Evolutionary conservation across 768 basidiomycete species (phyloP).

Genomic region (Porpolomopsis calyptriformis): DNA sequence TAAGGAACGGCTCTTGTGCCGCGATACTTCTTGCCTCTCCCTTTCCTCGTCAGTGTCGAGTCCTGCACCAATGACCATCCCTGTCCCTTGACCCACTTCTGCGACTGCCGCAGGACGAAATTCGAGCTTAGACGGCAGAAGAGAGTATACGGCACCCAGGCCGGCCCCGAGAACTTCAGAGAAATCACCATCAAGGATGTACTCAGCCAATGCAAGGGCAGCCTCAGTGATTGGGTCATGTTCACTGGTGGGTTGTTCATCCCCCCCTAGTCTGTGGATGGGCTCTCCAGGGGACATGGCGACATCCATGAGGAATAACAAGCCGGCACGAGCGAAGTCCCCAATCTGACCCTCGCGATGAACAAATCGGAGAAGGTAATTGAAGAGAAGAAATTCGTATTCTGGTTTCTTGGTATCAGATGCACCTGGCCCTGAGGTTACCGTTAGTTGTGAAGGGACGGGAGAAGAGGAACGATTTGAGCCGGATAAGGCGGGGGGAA

Average conservation of each 20-base stretch:
- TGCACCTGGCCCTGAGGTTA: slow-evolving; percentile 37
- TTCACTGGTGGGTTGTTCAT: slow-evolving; percentile 17
- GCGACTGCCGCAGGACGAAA: slow-evolving; percentile 39
- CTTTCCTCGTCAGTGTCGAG: slow-evolving; percentile 45
- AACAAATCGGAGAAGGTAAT: slow-evolving; percentile 89
- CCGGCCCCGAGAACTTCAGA: slow-evolving; percentile 95
- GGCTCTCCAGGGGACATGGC: slow-evolving; percentile 77
- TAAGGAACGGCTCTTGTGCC: slow-evolving; percentile 42
- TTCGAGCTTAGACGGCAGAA: slow-evolving; percentile 79
- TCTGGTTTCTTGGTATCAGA: slow-evolving; percentile 56
- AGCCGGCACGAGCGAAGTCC: slow-evolving; percentile 83
- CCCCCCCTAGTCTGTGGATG: slow-evolving; percentile 30
- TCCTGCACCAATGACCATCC: slow-evolving; percentile 66
- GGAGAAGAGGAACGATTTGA: slow-evolving; percentile 38
- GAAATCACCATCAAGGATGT: slow-evolving; percentile 94
- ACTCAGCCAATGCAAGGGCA: slow-evolving; percentile 80
- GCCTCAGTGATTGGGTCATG: slow-evolving; percentile 75
- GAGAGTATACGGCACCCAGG: slow-evolving; percentile 83
- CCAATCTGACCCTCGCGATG: slow-evolving; percentile 92
- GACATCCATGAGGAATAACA: slow-evolving; percentile 91
- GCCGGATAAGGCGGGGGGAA: slow-evolving; percentile 29
- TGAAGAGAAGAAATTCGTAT: slow-evolving; percentile 93
- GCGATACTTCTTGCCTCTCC: slow-evolving; percentile 36
- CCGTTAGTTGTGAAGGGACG: slow-evolving; percentile 47
- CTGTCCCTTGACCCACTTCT: slow-evolving; percentile 31